Evolutionary conservation across 805 yeast species (phyloP), one percentile per base, ranked within the genome.

Genomic region (Yarrowia sp.): DNA sequence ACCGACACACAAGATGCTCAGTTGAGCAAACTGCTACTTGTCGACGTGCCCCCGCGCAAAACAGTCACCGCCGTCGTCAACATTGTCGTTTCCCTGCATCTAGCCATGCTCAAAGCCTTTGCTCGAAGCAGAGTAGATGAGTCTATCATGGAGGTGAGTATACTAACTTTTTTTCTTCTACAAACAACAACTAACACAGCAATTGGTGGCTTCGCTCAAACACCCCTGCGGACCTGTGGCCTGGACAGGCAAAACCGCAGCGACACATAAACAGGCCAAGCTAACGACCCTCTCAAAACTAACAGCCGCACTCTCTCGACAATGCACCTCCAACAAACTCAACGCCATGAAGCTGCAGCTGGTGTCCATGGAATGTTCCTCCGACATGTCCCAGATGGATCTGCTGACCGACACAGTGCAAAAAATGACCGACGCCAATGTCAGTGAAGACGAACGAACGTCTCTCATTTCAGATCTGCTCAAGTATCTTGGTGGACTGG

Each of bases 371-470:
- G 64, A 58, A 17, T 58, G 64, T 35, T 33, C 64, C 9, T 33
- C 51, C 32, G 64, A 58, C 43, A 44, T 44, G 51, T 43, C 51
- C 15, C 64, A 58, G 51, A 58, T 58, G 64, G 50, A 43, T 58
- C 33, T 58, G 41, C 33, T 58, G 33, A 58, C 64, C 15, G 64
- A 58, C 43, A 58, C 64, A 1, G 64, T 58, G 10, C 51, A 58
- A n/a, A 43, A 43, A 11, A 43, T 58, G 51, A 58, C 43, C 2
- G 50, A 43, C 43, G 50, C 64, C 10, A 55, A 55, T 8, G 45
- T 36, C 18, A 58, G 64, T 14, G 64, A 58, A 28, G 41, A 32
- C 4, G 51, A 58, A 8, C 33, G 64, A 31, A 35, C 8, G 2
- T 31, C 42, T 9, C 42, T 58, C 18, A 58, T 58, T 9, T 58